Conservation (phyloP, 2,329 filamentous ascomycete genomes). For the Fusarium lyarnte region DNA sequence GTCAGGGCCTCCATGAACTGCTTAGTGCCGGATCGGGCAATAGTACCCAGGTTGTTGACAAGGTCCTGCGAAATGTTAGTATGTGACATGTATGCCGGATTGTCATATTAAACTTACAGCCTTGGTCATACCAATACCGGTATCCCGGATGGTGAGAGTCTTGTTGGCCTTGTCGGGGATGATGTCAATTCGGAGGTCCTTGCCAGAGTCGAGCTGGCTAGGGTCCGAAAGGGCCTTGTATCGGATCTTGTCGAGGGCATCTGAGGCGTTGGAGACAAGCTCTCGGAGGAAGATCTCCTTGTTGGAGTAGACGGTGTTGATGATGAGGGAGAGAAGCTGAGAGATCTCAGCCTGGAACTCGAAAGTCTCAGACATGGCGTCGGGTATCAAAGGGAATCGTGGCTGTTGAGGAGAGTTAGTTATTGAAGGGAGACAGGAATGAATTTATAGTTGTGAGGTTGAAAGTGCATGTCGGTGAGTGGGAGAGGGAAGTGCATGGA, state of each 20-base stretch:
- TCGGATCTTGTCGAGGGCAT: constrained; percentile 99
- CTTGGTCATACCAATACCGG: constrained; percentile 99
- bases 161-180: constrained; percentile 97
- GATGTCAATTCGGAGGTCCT: constrained; percentile 99
- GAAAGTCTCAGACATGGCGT: constrained; percentile 94
- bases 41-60: constrained; percentile 99
- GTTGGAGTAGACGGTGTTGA: constrained; percentile 99
- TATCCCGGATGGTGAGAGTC: constrained; percentile 96
- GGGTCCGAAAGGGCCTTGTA: constrained; percentile 98
- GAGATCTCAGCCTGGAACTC: constrained; percentile 99
- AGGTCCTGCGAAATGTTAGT: constrained; percentile 71
- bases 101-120: constrained; percentile 72
- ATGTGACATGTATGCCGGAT: neutral
- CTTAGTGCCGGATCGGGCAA: constrained; percentile 99
- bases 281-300: constrained; percentile 99
- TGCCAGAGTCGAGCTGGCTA: constrained; percentile 95
- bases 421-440: neutral
- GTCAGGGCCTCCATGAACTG: constrained; percentile 99
- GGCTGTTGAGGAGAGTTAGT: constrained; percentile 39
- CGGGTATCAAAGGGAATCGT: constrained; percentile 54
- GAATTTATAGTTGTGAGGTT: constrained; percentile 1
- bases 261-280: constrained; percentile 96
- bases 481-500: constrained; percentile 22
- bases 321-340: constrained; percentile 99
- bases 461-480: constrained; percentile 3